Evolutionary conservation across 306 rosid genomes (phyloP), one percentile per base, ranked within the genome.

Genomic region (Vicia faba): DNA sequence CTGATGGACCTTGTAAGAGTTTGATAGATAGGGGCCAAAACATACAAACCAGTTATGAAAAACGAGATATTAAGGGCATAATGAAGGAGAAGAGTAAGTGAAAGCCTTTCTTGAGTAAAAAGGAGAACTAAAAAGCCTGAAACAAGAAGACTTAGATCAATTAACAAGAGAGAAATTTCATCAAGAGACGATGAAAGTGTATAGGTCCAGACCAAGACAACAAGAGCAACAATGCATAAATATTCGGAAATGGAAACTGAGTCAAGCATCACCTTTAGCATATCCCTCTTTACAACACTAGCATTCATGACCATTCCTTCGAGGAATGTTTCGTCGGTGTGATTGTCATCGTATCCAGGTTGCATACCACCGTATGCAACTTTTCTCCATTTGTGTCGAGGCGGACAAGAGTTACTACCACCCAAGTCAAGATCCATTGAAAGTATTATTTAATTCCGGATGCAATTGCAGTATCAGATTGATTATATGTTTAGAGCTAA

Each of bases 341-440:
- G 77, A 74, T 89, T 92, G 71, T 89, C 98, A 73, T 83, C 88
- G 71, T 82, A 92, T 41, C 98, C 98, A 43, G 84, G 84, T 64
- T 92, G 98, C 98, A 89, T 92, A 77, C 98, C 96, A 25, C 98
- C 98, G 43, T 89, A 92, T 14, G 95, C 96, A 51, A 92, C 91
- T 82, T 92, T 92, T 81, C 87, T 81, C 96, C 98, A 92, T 79
- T 70, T 87, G 41, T 80, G 64, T 26, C 13, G 80, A 48, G 78
- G 70, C 2, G 78, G 71, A 20, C 82, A 74, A 7, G 76, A 81
- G 75, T 54, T 66, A 25, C 66, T 79, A 38, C 66, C 82, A 33
- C 38, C 54, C 29, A 57, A 51, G 40, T 35, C 44, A 63, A 13
- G 33, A 81, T 77, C 79, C 86, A 84, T 51, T 74, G 35, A 54